Evolutionary conservation across 306 rosid species (phyloP).

Genomic region (Cajanus cajan): DNA sequence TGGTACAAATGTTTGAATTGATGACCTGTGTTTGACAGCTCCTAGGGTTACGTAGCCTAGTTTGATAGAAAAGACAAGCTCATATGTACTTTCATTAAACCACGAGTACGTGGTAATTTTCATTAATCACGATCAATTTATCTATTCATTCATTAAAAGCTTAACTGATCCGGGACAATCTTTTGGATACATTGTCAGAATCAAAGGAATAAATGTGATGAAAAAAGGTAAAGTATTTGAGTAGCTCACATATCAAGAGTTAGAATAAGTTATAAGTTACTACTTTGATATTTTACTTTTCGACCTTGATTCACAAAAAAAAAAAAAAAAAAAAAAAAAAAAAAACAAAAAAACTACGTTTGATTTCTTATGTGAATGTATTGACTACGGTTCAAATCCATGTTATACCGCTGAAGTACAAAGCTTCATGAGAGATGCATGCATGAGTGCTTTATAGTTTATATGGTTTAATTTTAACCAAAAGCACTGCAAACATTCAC

Average conservation of each 20-base stretch:
- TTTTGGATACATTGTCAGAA: neutral
- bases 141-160: neutral
- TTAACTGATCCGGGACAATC: neutral
- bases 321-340: too few relatives aligned
- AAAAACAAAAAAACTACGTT: neutral
- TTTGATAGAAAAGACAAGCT: conserved; percentile 14
- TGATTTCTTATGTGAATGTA: neutral
- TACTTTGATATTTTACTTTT: too few relatives aligned
- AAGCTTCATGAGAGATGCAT: neutral
- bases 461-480: neutral
- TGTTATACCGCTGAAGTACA: neutral
- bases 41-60: neutral
- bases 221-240: neutral
- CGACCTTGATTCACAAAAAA: too few relatives aligned
- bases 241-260: neutral
- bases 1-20: neutral
- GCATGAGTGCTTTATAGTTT: neutral
- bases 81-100: neutral
- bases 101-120: neutral
- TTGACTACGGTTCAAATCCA: neutral
- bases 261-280: neutral
- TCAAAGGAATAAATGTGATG: neutral
- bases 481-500: neutral
- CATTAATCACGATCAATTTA: neutral
- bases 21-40: conserved; percentile 21